phyloP scores from a whole-genome alignment of 352 stramenopile species.

The Pythium monospermum region DNA sequence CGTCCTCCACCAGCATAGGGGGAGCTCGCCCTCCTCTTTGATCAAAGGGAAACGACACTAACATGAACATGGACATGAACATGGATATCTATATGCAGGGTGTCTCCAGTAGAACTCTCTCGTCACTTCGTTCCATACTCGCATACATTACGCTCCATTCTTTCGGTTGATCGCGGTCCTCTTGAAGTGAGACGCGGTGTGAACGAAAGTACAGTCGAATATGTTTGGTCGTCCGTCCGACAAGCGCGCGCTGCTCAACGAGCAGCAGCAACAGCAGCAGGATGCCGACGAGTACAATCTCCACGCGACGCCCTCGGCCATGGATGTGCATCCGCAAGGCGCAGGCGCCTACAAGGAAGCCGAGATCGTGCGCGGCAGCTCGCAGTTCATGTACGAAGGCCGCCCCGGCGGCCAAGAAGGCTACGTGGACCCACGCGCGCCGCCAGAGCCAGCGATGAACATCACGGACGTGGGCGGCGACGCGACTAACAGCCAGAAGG shows the following conservation, averaged over 20 bases:
- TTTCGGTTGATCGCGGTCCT: no score
- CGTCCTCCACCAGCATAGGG: no score
- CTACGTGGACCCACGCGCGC: constrained; percentile 38
- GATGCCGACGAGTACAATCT: constrained; percentile 54
- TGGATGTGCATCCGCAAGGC: constrained; percentile 2
- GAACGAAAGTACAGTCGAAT: no score
- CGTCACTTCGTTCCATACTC: constrained; percentile 7
- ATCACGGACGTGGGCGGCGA: constrained; percentile 53
- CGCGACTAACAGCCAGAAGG: constrained; percentile 32
- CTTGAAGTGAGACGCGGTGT: no score
- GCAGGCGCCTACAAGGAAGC: constrained; percentile 35
- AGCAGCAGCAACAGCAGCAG: no score
- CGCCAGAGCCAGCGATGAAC: constrained; percentile 52
- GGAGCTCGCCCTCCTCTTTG: no score
- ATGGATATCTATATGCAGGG: constrained; percentile 4
- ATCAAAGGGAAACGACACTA: no score
- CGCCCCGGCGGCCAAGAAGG: constrained; percentile 21
- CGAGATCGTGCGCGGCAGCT: constrained; percentile 48
- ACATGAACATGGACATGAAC: no score
- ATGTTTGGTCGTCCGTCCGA: constrained; percentile 45
- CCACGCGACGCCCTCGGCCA: constrained; percentile 57
- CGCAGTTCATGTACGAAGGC: constrained; percentile 15
- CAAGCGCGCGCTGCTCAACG: constrained; percentile 34
- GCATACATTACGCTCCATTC: no score
- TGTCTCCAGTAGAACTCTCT: constrained; percentile 14